Conservation (phyloP, 2,329 filamentous ascomycete species). For the Diaporthe helianthi region DNA sequence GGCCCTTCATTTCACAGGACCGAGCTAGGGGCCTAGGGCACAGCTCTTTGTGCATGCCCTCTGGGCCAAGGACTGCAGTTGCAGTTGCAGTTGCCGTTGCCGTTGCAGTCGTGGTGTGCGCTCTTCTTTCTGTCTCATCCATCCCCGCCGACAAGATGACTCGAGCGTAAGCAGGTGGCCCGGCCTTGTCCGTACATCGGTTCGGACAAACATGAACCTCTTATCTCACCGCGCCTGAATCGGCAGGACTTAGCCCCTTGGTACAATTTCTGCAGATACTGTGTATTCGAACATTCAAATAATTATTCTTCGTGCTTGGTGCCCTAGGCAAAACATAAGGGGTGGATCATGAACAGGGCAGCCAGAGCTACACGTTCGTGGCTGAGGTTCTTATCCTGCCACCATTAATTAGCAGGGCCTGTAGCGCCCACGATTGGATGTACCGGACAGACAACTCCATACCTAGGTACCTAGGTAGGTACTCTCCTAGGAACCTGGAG, state of each 20-base stretch:
- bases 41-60: conserved; percentile 22
- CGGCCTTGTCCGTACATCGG: background rate
- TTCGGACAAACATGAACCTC: background rate
- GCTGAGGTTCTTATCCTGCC: background rate
- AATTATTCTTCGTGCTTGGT: background rate
- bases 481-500: background rate
- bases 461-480: background rate
- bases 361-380: background rate
- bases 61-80: conserved; percentile 3
- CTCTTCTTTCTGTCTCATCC: conserved; percentile 8
- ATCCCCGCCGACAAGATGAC: background rate
- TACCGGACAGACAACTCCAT: background rate
- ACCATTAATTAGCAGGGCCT: background rate
- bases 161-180: conserved; percentile 7
- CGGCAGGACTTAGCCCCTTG: background rate
- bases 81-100: background rate
- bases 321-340: background rate
- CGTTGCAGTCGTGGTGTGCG: conserved; percentile 1
- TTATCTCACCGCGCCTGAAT: background rate
- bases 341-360: background rate
- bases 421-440: background rate
- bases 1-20: conserved; percentile 21
- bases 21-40: conserved; percentile 25
- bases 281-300: background rate
- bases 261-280: background rate